Percentiles rank a stretch among this genome's conserved stretches.
Conservation (phyloP, 768 basidiomycete species). For the Galerina sulciceps region DNA sequence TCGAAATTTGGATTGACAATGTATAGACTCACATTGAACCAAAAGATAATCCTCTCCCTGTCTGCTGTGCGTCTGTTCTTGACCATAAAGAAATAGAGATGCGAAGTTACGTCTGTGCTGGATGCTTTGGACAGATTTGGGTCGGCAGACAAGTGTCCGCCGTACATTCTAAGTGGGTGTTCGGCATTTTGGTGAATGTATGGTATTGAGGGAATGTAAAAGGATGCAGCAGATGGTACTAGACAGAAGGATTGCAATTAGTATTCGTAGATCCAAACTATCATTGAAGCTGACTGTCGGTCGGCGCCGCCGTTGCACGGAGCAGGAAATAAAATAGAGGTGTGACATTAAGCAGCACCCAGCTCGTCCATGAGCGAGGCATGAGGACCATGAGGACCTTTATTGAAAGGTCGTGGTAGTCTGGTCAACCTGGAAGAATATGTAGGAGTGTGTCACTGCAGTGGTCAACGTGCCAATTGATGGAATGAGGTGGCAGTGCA, state of each 20-base stretch:
- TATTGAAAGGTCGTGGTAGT: background rate
- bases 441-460: slow-evolving; percentile 3
- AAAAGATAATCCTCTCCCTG: slow-evolving; percentile 88
- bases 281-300: slow-evolving; percentile 39
- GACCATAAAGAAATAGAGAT: slow-evolving; percentile 88
- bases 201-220: slow-evolving; percentile 80
- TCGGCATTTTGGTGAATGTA: slow-evolving; percentile 74
- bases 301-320: slow-evolving; percentile 26
- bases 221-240: slow-evolving; percentile 84
- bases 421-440: background rate
- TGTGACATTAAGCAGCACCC: slow-evolving; percentile 11
- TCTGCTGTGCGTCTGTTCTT: slow-evolving; percentile 90
- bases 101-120: slow-evolving; percentile 67
- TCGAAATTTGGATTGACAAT: background rate
- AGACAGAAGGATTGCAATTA: background rate
- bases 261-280: slow-evolving; percentile 1
- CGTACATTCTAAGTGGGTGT: slow-evolving; percentile 78
- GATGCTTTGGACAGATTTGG: slow-evolving; percentile 56
- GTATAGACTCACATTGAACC: slow-evolving; percentile 82
- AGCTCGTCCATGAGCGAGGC: slow-evolving; percentile 11
- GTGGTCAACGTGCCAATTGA: slow-evolving; percentile 5
- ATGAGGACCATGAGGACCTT: slow-evolving; percentile 15
- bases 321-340: slow-evolving; percentile 15
- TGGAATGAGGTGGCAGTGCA: slow-evolving; percentile 22
- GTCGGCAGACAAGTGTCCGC: slow-evolving; percentile 86